Base-by-base conservation (phyloP, 1,284 basidiomycete genomes). In the Naganishia sp. region DNA sequence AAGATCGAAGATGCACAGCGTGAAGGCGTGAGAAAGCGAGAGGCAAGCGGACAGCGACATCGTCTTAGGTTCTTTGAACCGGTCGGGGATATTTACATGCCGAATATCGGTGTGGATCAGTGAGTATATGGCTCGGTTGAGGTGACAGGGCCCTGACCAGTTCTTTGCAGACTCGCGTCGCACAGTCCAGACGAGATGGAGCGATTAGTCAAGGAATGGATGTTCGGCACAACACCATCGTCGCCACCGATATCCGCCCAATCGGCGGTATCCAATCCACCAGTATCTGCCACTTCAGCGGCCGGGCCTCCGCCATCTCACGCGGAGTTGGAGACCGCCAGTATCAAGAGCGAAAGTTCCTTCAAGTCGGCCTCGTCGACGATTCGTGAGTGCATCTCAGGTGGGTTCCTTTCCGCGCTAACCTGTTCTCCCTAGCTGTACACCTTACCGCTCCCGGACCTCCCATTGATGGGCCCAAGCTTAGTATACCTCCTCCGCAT, bases 1-100 rank as follows among this genome's bases (percentile, higher is more conserved):
- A 84, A 84, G 15, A 92, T 99, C 1, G 95, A 99, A 81, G 94
- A 97, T 73, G 87, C 87, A 36, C 95, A 99, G 79, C 84, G 95
- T 59, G 90, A 94, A 72, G 80, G 86, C 55, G 87, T 90, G n/a
- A 85, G 84, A 72, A 81, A 82, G 75, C 84, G 91, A 66, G 94
- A 96, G 68, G 90, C 80, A 10, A 88, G 88, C 2, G 83, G 86
- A 68, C 82, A 82, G 69, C 87, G 85, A 73, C 56, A 66, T 59
- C 80, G 84, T 25, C 86, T 92, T 42, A 83, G 88, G 67, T 99
- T 90, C 83, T 99, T 99, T 79, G 84, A 87, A 74, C 81, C 85
- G 71, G 80, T 80, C 45, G 85, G 84, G 57, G 86, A 90, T 16
- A 85, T 87, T 73, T 96, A 90, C 88, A 82, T 85, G 72, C 91